phyloP scores from a whole-genome alignment of 2,329 filamentous ascomycete species.

The Colletotrichum theobromicola region DNA sequence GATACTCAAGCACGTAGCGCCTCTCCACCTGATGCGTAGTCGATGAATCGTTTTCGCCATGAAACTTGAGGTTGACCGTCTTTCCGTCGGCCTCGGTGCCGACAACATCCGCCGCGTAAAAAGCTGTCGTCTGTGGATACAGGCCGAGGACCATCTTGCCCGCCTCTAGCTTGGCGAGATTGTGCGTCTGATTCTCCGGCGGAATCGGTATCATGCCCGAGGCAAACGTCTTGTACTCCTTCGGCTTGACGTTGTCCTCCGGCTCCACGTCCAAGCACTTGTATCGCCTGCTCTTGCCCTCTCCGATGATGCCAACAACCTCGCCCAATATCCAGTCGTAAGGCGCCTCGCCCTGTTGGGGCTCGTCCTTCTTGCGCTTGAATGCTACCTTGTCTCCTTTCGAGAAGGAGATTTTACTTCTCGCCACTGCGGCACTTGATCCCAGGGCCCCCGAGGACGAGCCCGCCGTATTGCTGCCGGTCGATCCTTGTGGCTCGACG shows the following conservation, averaged over 20 bases:
- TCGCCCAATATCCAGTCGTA: slow-evolving; percentile 78
- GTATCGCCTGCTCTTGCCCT: slow-evolving; percentile 79
- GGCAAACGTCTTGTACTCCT: slow-evolving; percentile 74
- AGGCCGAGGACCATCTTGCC: slow-evolving; percentile 78
- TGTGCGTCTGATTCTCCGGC: slow-evolving; percentile 51
- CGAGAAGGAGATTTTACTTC: slow-evolving; percentile 58
- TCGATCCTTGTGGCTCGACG: slow-evolving; percentile 56
- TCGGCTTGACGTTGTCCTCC: slow-evolving; percentile 70
- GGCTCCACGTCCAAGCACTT: slow-evolving; percentile 82
- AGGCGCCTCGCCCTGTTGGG: slow-evolving; percentile 48
- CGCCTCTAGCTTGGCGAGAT: slow-evolving; percentile 64
- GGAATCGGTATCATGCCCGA: slow-evolving; percentile 81
- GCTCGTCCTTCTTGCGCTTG: slow-evolving; percentile 58
- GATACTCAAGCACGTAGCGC: slow-evolving; percentile 78
- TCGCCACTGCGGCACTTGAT: slow-evolving; percentile 17
- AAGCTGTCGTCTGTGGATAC: slow-evolving; percentile 85
- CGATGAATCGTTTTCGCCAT: slow-evolving; percentile 77
- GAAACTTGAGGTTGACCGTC: slow-evolving; percentile 72
- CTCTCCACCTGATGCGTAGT: slow-evolving; percentile 78
- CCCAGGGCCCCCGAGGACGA: slow-evolving; percentile 23
- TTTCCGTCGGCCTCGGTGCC: slow-evolving; percentile 63
- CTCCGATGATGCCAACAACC: slow-evolving; percentile 76
- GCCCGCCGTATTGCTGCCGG: slow-evolving; percentile 38
- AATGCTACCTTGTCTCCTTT: slow-evolving; percentile 72
- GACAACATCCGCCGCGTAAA: slow-evolving; percentile 84